Evolutionary conservation across 768 basidiomycete species (phyloP).

Genomic region (Serendipita sp.): DNA sequence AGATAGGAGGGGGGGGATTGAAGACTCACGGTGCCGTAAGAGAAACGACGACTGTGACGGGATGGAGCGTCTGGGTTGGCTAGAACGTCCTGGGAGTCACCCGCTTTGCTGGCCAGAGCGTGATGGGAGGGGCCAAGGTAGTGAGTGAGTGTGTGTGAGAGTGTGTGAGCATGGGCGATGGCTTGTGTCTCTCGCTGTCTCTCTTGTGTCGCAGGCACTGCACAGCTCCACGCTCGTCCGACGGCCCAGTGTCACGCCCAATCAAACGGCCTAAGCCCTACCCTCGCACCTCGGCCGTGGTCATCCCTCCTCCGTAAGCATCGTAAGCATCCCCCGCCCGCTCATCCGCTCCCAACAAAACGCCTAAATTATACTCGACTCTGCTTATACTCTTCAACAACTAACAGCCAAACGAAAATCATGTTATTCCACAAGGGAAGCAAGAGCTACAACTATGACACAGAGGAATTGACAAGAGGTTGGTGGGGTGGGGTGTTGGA

Average conservation of each 20-base stretch:
- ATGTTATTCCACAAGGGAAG: neutral
- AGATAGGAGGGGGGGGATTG: neutral
- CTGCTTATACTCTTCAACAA: neutral
- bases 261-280: no score
- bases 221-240: neutral
- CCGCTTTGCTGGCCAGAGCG: slow-evolving; percentile 1
- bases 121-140: neutral
- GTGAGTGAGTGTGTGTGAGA: neutral
- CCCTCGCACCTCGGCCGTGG: neutral
- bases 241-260: no score
- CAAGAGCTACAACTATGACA: neutral
- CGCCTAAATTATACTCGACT: no score
- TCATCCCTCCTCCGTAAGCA: neutral
- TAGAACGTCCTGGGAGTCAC: neutral
- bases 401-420: neutral
- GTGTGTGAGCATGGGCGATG: no score
- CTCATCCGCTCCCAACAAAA: no score
- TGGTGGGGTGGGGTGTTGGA: no score
- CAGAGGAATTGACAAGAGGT: neutral
- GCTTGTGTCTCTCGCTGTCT: no score
- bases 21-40: neutral
- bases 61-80: neutral
- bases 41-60: neutral
- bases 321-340: no score
- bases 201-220: slow-evolving; percentile 1